A percentile compares a stretch with the other conserved stretches of the same genome.
phyloP scores from a whole-genome alignment of 768 basidiomycete species.

The Suillus sp. region DNA sequence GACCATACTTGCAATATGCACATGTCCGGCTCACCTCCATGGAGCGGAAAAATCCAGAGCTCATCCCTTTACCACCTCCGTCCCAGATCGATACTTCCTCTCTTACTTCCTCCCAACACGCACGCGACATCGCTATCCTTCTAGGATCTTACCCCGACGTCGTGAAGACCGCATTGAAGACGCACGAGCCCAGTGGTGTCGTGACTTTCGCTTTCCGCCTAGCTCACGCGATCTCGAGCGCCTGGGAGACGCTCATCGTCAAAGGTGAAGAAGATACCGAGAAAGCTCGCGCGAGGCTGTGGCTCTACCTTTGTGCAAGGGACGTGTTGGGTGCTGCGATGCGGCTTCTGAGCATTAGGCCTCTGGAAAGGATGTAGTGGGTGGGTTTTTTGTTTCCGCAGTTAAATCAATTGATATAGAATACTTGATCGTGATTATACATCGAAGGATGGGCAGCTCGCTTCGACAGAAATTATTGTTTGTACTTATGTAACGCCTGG shows the following conservation, averaged over 20 bases:
- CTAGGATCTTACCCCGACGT: constrained; percentile 91
- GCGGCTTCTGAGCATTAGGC: constrained; percentile 84
- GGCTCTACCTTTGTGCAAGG: constrained; percentile 84
- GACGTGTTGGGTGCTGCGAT: constrained; percentile 89
- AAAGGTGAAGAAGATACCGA: constrained; percentile 77
- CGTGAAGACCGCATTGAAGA: constrained; percentile 81
- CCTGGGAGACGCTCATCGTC: constrained; percentile 90
- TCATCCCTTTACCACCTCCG: constrained; percentile 72
- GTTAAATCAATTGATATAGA: not conserved
- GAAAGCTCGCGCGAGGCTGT: constrained; percentile 83
- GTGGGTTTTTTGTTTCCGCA: not conserved
- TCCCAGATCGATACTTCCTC: constrained; percentile 66
- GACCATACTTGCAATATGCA: constrained; percentile 95
- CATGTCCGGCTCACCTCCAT: constrained; percentile 93
- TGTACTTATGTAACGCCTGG: not conserved
- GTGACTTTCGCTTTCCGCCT: constrained; percentile 90
- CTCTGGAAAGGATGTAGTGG: constrained; percentile 89
- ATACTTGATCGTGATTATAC: not conserved
- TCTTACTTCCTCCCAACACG: constrained; percentile 69
- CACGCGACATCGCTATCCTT: constrained; percentile 84
- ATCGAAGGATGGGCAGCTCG: not conserved
- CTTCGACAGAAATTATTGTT: not conserved
- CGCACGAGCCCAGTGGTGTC: constrained; percentile 87
- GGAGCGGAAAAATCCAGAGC: constrained; percentile 87
- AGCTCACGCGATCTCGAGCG: constrained; percentile 85